Percentiles rank a stretch among this genome's conserved stretches.
These are phyloP conservation scores for Sarcodon aspratus DNA, from an alignment of 768 basidiomycete genomes.

Conservation along the genomic window DNA sequence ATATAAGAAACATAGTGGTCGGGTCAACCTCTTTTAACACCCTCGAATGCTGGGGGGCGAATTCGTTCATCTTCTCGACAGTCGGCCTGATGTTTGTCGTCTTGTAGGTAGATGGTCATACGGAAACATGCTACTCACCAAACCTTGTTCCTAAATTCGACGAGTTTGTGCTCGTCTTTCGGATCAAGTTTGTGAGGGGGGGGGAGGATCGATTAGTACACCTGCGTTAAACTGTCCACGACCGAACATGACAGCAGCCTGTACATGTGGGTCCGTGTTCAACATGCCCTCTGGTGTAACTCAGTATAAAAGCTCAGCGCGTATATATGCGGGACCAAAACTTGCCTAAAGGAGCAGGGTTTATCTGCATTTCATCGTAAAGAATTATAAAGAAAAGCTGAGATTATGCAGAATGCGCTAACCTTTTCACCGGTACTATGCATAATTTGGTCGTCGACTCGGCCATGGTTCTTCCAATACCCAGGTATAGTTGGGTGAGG, in stretches of 20 bases:
- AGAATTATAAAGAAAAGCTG: not conserved
- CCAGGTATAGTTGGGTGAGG: constrained; percentile 14
- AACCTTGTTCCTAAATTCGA: constrained; percentile 12
- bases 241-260: constrained; percentile 21
- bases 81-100: constrained; percentile 17
- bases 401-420: not conserved
- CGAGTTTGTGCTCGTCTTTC: constrained; percentile 11
- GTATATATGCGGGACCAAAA: not conserved
- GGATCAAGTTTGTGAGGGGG: constrained; percentile 13
- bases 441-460: constrained; percentile 15
- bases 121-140: not conserved
- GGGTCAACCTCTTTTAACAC: constrained; percentile 16
- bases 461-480: constrained; percentile 13
- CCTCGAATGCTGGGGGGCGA: constrained; percentile 16
- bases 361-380: not conserved
- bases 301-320: not conserved
- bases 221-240: constrained; percentile 19
- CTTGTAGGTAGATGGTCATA: constrained; percentile 8
- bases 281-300: constrained; percentile 21
- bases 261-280: constrained; percentile 16
- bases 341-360: not conserved
- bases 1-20: not conserved
- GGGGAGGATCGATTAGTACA: constrained; percentile 20
- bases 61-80: constrained; percentile 13
- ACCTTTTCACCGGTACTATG: constrained; percentile 13